Base-by-base conservation (phyloP, 306 rosid species). In the Vigna trinervia region DNA sequence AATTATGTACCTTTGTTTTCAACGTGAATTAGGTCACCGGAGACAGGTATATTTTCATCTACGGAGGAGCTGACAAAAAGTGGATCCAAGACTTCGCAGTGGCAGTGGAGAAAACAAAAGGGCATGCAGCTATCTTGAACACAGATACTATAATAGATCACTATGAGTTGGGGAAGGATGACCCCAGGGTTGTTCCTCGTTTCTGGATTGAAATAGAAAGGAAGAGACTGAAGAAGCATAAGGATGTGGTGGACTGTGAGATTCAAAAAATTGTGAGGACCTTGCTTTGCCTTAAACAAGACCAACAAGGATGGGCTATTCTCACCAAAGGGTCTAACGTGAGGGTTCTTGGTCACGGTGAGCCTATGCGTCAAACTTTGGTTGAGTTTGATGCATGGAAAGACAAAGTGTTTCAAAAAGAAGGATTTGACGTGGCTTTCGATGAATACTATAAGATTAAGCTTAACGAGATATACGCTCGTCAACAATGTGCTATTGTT, bases 201-300 rank as follows among this genome's bases (percentile, higher is more conserved):
- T 82, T 82, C 51, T 82, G 85, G 85, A 82, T 82, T 23, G 85
- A 76, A 70, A 62, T 82, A 41, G 85, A 82, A 22, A 82, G 81
- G 62, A 82, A 82, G 81, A 70, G 36, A 15, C 85, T 76, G 14
- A 82, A 76, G 59, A 82, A 82, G 59, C 85, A 82, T 57, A 64
- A 82, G 20, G 78, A 70, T 34, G 30, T 5, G 0, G 0, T 62
- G 36, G 85, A 82, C 69, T 76, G 81, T 63, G 73, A 82, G 74
- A 45, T 76, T 54, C 85, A 81, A 70, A 71, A 43, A 1, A 76
- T 68, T 1, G 86, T 83, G 69, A 79, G 75, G 70, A 62, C 70
- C 10, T 53, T 83, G 65, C 81, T 83, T 1, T 75, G 83, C 17
- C 75, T 83, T 1, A 79, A 71, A 52, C 84, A 43, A 17, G 84